Conservation (phyloP, 805 yeast genomes). For the Wickerhamiella sorbophila region DNA sequence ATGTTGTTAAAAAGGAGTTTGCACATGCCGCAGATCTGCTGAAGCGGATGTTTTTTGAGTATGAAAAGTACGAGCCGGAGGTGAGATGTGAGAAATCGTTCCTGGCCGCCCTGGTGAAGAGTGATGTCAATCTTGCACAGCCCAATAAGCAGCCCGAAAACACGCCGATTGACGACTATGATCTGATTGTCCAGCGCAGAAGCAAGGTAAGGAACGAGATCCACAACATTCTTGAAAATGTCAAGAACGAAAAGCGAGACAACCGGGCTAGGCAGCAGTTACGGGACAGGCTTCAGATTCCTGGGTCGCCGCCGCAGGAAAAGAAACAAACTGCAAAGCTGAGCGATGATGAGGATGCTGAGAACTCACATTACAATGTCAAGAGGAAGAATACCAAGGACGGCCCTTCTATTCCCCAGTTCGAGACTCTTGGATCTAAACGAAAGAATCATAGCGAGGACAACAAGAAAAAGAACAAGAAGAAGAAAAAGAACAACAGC, state of each 20-base stretch:
- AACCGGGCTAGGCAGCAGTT: too few relatives aligned
- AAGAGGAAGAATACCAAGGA: too few relatives aligned
- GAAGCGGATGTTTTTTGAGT: slow-evolving; percentile 9
- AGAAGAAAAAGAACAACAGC: not conserved
- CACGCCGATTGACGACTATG: not conserved
- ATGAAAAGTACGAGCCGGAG: not conserved
- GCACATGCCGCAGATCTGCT: slow-evolving; percentile 15
- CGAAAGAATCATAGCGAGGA: not conserved
- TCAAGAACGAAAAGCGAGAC: too few relatives aligned
- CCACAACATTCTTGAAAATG: not conserved
- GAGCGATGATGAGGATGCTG: too few relatives aligned
- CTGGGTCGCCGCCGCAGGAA: too few relatives aligned
- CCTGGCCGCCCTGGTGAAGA: slow-evolving; percentile 12
- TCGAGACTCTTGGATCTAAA: not conserved
- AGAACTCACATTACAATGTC: not conserved
- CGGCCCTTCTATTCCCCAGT: too few relatives aligned
- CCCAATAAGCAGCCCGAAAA: not conserved
- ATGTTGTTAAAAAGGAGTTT: slow-evolving; percentile 71
- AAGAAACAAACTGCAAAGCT: too few relatives aligned
- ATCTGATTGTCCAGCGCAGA: not conserved
- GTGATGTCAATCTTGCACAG: not conserved
- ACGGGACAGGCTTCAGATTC: too few relatives aligned
- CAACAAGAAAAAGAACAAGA: not conserved
- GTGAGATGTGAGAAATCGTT: slow-evolving; percentile 10
- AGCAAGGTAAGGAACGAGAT: not conserved